Evolutionary conservation across 306 rosid species (phyloP).

Genomic region (Quercus mongolica): DNA sequence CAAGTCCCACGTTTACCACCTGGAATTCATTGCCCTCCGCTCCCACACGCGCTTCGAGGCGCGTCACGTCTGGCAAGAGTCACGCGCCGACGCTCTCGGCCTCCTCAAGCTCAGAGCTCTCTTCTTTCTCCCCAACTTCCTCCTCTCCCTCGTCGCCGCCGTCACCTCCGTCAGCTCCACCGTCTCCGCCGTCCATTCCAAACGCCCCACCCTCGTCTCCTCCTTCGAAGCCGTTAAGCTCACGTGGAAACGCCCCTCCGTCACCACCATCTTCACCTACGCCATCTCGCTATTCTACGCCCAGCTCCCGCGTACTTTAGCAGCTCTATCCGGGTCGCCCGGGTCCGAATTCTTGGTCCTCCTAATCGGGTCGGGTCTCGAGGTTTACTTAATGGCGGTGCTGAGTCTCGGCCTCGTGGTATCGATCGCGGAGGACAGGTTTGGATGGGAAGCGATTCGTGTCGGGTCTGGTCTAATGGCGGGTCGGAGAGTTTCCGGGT

Average conservation of each 20-base stretch:
- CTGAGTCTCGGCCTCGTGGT: constrained; percentile 53
- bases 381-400: constrained; percentile 62
- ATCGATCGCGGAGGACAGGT: constrained; percentile 63
- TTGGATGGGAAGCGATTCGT: constrained; percentile 62
- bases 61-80: constrained; percentile 67
- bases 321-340: constrained; percentile 7
- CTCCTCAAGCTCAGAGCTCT: constrained; percentile 52
- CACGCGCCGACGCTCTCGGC: constrained; percentile 58
- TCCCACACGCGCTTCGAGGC: constrained; percentile 71
- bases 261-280: constrained; percentile 55
- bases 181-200: constrained; percentile 19
- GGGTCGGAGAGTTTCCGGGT: constrained; percentile 48
- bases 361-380: constrained; percentile 27
- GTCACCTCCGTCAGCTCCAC: constrained; percentile 50
- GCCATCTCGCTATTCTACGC: constrained; percentile 39
- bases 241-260: constrained; percentile 38
- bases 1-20: constrained; percentile 49
- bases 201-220: constrained; percentile 29
- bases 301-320: constrained; percentile 22
- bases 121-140: constrained; percentile 48
- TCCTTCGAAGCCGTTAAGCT: constrained; percentile 22
- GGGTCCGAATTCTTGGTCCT: constrained; percentile 8
- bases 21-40: constrained; percentile 58
- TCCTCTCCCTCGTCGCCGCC: constrained; percentile 64
- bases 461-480: constrained; percentile 48